A percentile compares a stretch with the other conserved stretches of the same genome.
phyloP scores from a whole-genome alignment of 78 protist species.

The Dictyostelium brefeldianum region DNA sequence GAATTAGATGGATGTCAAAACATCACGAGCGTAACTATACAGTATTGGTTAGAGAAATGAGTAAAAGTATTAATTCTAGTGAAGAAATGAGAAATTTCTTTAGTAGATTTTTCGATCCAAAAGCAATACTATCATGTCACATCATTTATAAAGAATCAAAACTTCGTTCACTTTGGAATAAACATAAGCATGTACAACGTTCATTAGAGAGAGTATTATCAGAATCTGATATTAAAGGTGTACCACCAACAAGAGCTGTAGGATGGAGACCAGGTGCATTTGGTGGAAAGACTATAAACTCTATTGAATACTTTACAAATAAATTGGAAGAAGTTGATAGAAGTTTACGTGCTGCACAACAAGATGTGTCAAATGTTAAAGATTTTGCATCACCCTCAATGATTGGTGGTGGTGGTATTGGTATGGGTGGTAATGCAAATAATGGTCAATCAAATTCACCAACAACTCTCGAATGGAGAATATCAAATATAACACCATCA shows the following conservation, averaged over 20 bases:
- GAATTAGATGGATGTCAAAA: slow-evolving; percentile 82
- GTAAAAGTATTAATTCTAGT: slow-evolving; percentile 22
- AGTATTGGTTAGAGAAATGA: slow-evolving; percentile 70
- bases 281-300: slow-evolving; percentile 35
- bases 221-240: slow-evolving; percentile 15
- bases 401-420: too few species aligned
- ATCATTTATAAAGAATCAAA: slow-evolving; percentile 42
- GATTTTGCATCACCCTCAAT: neutral
- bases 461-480: slow-evolving; percentile 26
- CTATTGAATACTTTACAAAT: slow-evolving; percentile 3
- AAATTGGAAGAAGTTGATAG: slow-evolving; percentile 25
- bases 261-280: slow-evolving; percentile 59
- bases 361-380: slow-evolving; percentile 9
- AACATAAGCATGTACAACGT: slow-evolving; percentile 29
- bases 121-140: slow-evolving; percentile 54
- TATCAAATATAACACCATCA: slow-evolving; percentile 36
- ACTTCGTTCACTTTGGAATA: slow-evolving; percentile 44
- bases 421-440: too few species aligned
- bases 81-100: slow-evolving; percentile 44
- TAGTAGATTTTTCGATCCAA: slow-evolving; percentile 5
- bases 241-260: slow-evolving; percentile 41
- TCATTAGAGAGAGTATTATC: slow-evolving; percentile 29
- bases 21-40: slow-evolving; percentile 69
- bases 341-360: slow-evolving; percentile 25
- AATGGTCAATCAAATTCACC: neutral